Base-by-base conservation (phyloP, 2,329 filamentous ascomycete genomes). In the Ceratocystis lukuohia region DNA sequence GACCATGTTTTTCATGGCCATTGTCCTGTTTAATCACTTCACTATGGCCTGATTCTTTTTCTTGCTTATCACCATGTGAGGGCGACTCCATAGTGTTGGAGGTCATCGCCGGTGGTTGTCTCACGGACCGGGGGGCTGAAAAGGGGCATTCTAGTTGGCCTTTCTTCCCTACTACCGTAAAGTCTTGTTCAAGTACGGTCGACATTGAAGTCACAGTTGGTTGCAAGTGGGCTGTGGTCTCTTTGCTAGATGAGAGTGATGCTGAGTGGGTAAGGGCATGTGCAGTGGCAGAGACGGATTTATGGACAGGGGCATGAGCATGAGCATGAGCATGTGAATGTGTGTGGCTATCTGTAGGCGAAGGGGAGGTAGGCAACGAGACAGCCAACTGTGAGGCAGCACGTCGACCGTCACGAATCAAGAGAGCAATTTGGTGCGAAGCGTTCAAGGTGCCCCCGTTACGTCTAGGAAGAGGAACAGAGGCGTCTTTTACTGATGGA, bases 91-190 rank as follows among this genome's bases (percentile, higher is more conserved):
- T 8, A 20, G 56, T 8, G 28, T 59, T 37, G 15, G 28, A 37
- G 56, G 15, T 37, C 8, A 41, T 41, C 37, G 37, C 37, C 10
- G 15, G 56, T 20, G 20, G 50, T 41, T 65, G 53, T 37, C 22
- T 57, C 53, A 46, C 20, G 41, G 53, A 61, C 28, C 25, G 46
- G 25, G 64, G 25, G 17, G 57, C 76, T 68, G 79, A 86, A 75
- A 96, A 96, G 0, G 92, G 92, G 76, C 92, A 96, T 70, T 84
- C 84, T 64, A 96, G 78, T 69, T 83, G 83, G 71, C 91, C 89
- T 71, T 88, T 89, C 72, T 85, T 90, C 68, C 92, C 92, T 73
- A 87, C 80, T 44, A 92, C 88, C 20, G 92, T 96, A 72, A 96
- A 96, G 76, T 96, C 92, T 76, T 88, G 88, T 77, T 96, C 92